phyloP scores from a whole-genome alignment of 441 rosid genomes.

The Melastoma candidum region DNA sequence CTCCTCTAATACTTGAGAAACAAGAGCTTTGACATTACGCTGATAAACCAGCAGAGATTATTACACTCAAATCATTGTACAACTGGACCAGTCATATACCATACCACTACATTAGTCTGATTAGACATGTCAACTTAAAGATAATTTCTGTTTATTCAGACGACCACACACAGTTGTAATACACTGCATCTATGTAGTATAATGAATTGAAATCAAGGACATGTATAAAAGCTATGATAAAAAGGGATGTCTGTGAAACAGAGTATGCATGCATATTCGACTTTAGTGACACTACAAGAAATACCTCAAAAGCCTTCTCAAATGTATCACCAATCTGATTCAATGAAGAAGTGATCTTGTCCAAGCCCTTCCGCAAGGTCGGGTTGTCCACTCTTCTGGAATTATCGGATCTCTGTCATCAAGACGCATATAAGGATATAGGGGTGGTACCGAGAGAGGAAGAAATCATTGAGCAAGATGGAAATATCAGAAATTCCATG shows the following conservation, averaged over 20 bases:
- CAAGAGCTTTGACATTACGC: background rate
- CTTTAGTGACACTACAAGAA: no score
- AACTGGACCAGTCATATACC: no score
- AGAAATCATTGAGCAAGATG: no score
- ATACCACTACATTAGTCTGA: no score
- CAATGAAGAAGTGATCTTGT: constrained; percentile 57
- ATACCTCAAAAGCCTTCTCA: constrained; percentile 81
- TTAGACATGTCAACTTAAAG: no score
- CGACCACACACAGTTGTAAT: background rate
- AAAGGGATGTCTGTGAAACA: no score
- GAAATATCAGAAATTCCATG: no score
- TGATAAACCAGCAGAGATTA: background rate
- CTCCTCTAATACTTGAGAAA: background rate
- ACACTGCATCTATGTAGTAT: background rate
- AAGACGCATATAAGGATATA: background rate
- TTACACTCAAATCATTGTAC: no score
- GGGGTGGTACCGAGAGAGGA: no score
- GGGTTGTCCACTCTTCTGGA: constrained; percentile 60
- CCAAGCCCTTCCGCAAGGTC: constrained; percentile 53
- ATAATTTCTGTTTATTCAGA: no score
- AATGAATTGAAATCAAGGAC: background rate
- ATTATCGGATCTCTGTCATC: constrained; percentile 29
- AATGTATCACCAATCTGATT: constrained; percentile 77
- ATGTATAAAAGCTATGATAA: no score
- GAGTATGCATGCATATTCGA: no score